These are phyloP conservation scores for Bacterosira constricta DNA, from an alignment of 108 stramenopile genomes.

Conservation along the genomic window DNA sequence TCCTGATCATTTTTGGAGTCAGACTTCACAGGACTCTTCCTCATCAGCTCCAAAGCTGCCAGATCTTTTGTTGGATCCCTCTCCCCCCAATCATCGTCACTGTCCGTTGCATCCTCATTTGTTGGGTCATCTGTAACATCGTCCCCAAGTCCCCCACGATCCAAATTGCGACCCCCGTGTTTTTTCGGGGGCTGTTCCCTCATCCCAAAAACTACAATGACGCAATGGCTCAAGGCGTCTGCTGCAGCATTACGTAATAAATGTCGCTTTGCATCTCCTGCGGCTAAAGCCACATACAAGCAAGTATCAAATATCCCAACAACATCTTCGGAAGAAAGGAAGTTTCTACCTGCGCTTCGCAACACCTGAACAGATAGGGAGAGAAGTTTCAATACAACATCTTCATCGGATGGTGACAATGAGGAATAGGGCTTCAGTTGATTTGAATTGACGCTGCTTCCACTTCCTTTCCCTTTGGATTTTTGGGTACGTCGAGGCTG, in stretches of 20 bases:
- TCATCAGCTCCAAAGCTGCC: not conserved
- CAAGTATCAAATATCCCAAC: constrained; percentile 78
- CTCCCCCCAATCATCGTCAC: constrained; percentile 51
- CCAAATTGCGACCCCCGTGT: not conserved
- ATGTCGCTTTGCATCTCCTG: constrained; percentile 61
- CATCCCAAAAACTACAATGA: constrained; percentile 74
- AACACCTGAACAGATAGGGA: constrained; percentile 76
- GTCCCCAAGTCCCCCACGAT: not conserved
- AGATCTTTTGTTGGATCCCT: constrained; percentile 34
- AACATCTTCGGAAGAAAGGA: constrained; percentile 42
- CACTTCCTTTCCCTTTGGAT: not conserved
- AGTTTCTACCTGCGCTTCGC: constrained; percentile 49
- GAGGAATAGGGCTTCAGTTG: not conserved
- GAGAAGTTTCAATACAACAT: constrained; percentile 75
- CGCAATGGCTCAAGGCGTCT: constrained; percentile 79
- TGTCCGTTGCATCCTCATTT: constrained; percentile 18
- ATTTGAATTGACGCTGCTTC: not conserved
- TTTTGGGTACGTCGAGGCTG: constrained; percentile 15
- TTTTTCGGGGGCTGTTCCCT: not conserved
- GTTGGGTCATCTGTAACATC: constrained; percentile 2
- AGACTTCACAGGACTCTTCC: not conserved
- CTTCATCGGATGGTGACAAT: constrained; percentile 50
- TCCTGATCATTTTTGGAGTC: not conserved
- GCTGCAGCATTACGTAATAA: constrained; percentile 75
- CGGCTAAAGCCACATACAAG: constrained; percentile 58